Conservation (phyloP, 2,329 filamentous ascomycete genomes). For the Diaporthe citriasiana region DNA sequence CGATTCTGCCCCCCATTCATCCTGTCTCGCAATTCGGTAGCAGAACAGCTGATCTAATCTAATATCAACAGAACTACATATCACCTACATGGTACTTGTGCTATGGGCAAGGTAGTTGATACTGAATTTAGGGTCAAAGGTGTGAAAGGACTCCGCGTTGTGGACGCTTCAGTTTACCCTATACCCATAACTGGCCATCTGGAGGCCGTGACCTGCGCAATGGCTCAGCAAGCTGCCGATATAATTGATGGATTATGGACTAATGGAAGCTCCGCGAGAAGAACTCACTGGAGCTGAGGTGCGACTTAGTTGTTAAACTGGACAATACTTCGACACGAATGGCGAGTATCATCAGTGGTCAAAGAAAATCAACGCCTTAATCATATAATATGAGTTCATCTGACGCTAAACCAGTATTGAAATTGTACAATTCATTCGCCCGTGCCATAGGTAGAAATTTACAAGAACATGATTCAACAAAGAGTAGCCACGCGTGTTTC, state of each 20-base stretch:
- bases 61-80: neutral
- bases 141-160: slow-evolving; percentile 6
- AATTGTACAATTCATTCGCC: neutral
- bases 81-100: slow-evolving; percentile 3
- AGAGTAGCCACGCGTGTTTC: no score
- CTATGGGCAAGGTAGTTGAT: slow-evolving; percentile 31
- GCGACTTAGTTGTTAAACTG: neutral
- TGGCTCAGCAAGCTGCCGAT: slow-evolving; percentile 12
- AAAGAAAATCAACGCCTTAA: neutral
- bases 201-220: neutral
- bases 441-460: no score
- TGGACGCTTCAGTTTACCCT: slow-evolving; percentile 17
- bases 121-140: slow-evolving; percentile 7
- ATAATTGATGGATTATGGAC: neutral
- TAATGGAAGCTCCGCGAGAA: neutral
- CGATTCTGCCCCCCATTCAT: neutral
- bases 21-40: neutral
- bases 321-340: neutral
- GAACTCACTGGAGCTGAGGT: neutral
- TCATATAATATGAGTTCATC: no score
- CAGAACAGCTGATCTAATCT: neutral
- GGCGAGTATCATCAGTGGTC: neutral
- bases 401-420: neutral
- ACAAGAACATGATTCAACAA: no score
- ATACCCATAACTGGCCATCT: slow-evolving; percentile 15